A percentile compares a stretch with the other conserved stretches of the same genome.
These are phyloP conservation scores for Neocallimastix lanati DNA, from an alignment of 192 early-diverging fungal genomes.

Conservation along the genomic window DNA sequence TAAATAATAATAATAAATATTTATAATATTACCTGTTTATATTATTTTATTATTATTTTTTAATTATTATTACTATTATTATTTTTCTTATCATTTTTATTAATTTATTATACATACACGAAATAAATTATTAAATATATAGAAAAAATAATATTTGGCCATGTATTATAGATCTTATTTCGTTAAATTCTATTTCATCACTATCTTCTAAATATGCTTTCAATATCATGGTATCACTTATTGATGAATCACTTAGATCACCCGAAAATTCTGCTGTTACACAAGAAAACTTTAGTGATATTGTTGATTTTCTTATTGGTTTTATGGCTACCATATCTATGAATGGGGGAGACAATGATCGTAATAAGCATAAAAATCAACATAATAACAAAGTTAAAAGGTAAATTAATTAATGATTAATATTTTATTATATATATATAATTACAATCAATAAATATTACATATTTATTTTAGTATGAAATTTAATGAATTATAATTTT, in stretches of 20 bases:
- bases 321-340: constrained; percentile 30
- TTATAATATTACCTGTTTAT: no score
- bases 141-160: constrained; percentile 14
- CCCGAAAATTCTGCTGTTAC: constrained; percentile 21
- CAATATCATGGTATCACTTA: constrained; percentile 29
- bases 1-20: no score
- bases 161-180: constrained; percentile 29
- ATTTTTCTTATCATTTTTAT: no score
- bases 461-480: no score
- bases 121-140: no score
- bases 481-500: no score
- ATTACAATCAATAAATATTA: no score
- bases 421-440: no score
- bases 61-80: no score
- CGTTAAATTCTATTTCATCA: constrained; percentile 30
- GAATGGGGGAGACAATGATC: background rate
- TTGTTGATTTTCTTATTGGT: constrained; percentile 46
- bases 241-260: constrained; percentile 5
- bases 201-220: constrained; percentile 42
- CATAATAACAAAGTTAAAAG: background rate
- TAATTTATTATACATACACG: no score
- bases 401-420: no score
- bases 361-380: background rate
- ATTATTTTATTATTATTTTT: no score
- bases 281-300: constrained; percentile 51